Conservation (phyloP, 2,329 filamentous ascomycete species). For the Colletotrichum costaricense region DNA sequence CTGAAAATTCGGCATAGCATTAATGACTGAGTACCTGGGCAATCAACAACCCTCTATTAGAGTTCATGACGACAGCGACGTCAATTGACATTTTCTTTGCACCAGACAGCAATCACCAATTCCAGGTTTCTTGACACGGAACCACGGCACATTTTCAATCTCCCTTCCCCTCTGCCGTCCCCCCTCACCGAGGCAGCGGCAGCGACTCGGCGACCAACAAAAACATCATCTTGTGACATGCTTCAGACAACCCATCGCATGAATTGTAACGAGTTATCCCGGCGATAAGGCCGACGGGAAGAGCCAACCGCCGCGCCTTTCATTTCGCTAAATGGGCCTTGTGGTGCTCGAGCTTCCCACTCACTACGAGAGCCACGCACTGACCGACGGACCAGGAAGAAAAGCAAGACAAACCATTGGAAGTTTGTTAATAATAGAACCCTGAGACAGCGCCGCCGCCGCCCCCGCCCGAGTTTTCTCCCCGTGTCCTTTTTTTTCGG, state of each 20-base stretch:
- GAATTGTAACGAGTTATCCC: background rate
- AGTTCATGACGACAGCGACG: background rate
- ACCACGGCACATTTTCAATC: background rate
- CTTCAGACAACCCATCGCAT: background rate
- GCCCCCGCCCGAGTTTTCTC: background rate
- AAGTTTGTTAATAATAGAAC: constrained; percentile 26
- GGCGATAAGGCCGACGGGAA: constrained; percentile 4
- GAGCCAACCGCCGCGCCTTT: background rate
- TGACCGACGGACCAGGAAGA: background rate
- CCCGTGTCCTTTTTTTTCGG: background rate
- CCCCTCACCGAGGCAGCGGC: background rate
- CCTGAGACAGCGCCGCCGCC: background rate
- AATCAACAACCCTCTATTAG: background rate
- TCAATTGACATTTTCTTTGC: background rate
- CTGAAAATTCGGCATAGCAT: background rate
- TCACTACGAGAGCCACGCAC: constrained; percentile 4
- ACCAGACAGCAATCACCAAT: background rate
- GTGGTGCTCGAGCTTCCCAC: background rate
- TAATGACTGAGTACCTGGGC: background rate
- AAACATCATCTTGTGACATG: constrained; percentile 1
- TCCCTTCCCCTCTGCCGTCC: background rate
- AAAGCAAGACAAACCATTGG: background rate
- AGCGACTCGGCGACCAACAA: background rate
- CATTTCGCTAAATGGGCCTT: constrained; percentile 14
- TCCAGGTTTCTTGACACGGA: background rate